Conservation (phyloP, 306 rosid genomes). For the Cucurbita maxima region DNA sequence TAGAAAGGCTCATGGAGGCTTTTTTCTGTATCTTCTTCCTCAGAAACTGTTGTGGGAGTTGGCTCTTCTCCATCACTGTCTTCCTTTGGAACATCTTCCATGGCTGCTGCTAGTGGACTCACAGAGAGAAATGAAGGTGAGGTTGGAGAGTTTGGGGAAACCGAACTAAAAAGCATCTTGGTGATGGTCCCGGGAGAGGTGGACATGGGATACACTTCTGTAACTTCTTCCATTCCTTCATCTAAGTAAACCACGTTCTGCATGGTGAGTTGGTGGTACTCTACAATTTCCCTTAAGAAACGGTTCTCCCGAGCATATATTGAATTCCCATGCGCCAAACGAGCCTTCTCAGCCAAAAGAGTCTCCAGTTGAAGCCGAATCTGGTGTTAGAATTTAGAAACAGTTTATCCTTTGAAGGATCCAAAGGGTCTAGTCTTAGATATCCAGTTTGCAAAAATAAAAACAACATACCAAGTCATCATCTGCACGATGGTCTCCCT, state of each 20-base stretch:
- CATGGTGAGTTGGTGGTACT: constrained; percentile 90
- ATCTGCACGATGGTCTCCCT: constrained; percentile 61
- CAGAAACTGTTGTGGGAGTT: constrained; percentile 10
- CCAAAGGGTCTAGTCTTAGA: too few species aligned
- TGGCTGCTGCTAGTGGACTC: constrained; percentile 8
- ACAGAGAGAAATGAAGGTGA: constrained; percentile 16
- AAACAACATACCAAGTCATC: constrained; percentile 65
- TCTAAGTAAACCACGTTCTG: constrained; percentile 83
- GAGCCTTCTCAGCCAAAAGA: constrained; percentile 83
- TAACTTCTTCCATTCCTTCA: constrained; percentile 79
- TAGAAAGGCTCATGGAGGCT: neutral
- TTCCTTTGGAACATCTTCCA: constrained; percentile 16
- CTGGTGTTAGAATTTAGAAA: constrained; percentile 19
- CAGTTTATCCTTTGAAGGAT: neutral
- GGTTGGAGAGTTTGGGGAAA: constrained; percentile 27
- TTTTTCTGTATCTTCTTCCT: constrained; percentile 27
- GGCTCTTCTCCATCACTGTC: constrained; percentile 24
- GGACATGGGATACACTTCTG: constrained; percentile 58
- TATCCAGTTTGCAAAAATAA: too few species aligned
- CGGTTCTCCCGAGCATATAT: constrained; percentile 84
- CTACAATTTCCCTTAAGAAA: constrained; percentile 87
- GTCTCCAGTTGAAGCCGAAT: constrained; percentile 88
- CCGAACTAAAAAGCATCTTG: constrained; percentile 13
- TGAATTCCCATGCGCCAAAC: constrained; percentile 76
- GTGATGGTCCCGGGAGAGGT: constrained; percentile 21